These are phyloP conservation scores for Penicillium sp. DNA, from an alignment of 2,329 filamentous ascomycete genomes.

Conservation along the genomic window DNA sequence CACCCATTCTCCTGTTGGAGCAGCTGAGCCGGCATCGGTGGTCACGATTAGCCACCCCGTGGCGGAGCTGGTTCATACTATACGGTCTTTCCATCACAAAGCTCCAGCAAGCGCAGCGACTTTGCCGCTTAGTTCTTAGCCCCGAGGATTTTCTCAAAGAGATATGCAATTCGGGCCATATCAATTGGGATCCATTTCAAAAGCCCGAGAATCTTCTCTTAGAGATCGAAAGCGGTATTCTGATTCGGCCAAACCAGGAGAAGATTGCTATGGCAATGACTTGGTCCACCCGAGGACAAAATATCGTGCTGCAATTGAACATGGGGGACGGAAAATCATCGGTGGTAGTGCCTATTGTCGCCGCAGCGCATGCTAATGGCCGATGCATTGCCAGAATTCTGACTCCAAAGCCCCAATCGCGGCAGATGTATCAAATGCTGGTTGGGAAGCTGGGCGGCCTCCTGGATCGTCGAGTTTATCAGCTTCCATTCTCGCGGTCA, in stretches of 20 bases:
- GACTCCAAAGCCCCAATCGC: constrained; percentile 55
- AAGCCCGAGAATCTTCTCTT: constrained; percentile 58
- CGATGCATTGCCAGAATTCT: constrained; percentile 48
- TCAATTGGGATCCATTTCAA: constrained; percentile 48
- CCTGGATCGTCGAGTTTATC: constrained; percentile 40
- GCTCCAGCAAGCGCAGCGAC: constrained; percentile 17
- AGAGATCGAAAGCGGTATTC: constrained; percentile 57
- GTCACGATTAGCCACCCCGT: constrained; percentile 10
- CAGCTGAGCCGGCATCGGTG: constrained; percentile 18
- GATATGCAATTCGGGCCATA: constrained; percentile 48
- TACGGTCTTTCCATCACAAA: constrained; percentile 26
- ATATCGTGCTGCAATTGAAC: constrained; percentile 59
- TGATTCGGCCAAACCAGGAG: constrained; percentile 47
- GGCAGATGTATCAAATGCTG: constrained; percentile 50
- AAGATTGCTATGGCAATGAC: constrained; percentile 55
- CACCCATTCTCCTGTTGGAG: constrained; percentile 16
- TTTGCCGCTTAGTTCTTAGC: not conserved
- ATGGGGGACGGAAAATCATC: constrained; percentile 69
- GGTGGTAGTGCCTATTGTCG: constrained; percentile 62
- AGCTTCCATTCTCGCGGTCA: constrained; percentile 46
- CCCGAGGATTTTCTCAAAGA: constrained; percentile 26
- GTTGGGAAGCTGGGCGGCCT: constrained; percentile 42
- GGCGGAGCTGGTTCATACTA: constrained; percentile 9
- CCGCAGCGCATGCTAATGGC: constrained; percentile 47
- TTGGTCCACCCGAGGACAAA: constrained; percentile 32